Evolutionary conservation across 129 eudicot species (phyloP), one percentile per base, ranked within the genome.

Genomic region (Chrysanthemum lavandulifolium): DNA sequence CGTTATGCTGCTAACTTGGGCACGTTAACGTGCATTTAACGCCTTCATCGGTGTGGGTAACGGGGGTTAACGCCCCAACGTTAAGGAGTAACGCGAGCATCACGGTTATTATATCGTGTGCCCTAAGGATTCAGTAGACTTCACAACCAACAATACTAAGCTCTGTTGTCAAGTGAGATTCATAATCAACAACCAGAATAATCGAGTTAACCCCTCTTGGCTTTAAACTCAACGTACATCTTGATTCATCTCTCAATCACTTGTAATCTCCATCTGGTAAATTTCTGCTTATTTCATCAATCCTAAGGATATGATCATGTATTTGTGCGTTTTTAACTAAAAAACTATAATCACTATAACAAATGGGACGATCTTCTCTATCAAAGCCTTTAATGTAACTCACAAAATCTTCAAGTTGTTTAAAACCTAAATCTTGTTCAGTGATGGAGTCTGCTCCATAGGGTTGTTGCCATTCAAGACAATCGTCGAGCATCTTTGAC

Each of bases 191-290:
- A 21, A 87, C 86, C 45, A n/a, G 90, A 74, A 84, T 79, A 49
- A 89, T 78, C 0, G 96, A 89, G 48, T 56, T 82, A 19, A 89
- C 76, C 88, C n/a, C n/a, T 33, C 84, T 79, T 15, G 90, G n/a
- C 72, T 77, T 82, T 33, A 89, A 81, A 63, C 82, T 86, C 18
- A 89, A 88, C 25, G 25, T 23, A 23, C 71, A 82, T 84, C 76
- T 78, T 79, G n/a, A 86, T 78, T 5, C 96, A 88, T 72, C 72
- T n/a, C n/a, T 89, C 96, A 87, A 89, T 77, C 15, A 89, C 81
- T 64, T 86, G 96, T 12, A 89, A 76, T 65, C 96, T 86, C 96
- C 92, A 23, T 71, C n/a, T n/a, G n/a, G n/a, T n/a, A n/a, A n/a
- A 89, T 73, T 59, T 79, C 23, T n/a, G 59, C 23, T 50, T 57